Base-by-base conservation (phyloP, 306 rosid genomes). In the Gynostemma pentaphyllum region DNA sequence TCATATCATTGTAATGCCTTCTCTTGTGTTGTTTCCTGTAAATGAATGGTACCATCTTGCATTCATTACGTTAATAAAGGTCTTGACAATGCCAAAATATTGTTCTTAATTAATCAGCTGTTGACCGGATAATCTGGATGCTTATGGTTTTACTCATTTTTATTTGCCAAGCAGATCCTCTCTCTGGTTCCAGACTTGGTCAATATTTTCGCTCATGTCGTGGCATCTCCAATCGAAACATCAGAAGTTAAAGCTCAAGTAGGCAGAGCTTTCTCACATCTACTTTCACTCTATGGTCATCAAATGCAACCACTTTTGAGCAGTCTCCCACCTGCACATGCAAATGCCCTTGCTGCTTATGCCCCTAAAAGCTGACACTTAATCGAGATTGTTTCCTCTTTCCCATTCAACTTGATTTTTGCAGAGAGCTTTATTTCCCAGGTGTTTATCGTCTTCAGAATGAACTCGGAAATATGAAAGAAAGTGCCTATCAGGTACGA, bases 291-390 rank as follows among this genome's bases (percentile, higher is more conserved):
- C 50, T 94, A 86, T 52, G 99, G 99, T 46, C 88, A 82, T 45
- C 99, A 94, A 81, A 84, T 94, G 85, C 97, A 94, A 66, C 87
- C 94, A 67, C 84, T 94, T 64, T 80, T 94, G 76, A 82, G 88
- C 75, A 81, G 45, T 68, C 97, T 94, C 29, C 78, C 97, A 22
- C 94, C 90, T 27, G 80, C 82, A 28, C 94, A 81, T 53, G 97
- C 97, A 18, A 82, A 82, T 69, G 99, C 99, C 44, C 80, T 94
- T 30, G 95, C 97, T 67, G 81, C 94, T 44, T 86, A 86, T 81
- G 78, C 83, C 65, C 82, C 94, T 7, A 80, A 83, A 74, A 72
- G 82, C 81, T 94, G 80, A 81, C 70, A 52, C 34, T 64, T 29
- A 6, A 3, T 45, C 13, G 57, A 70, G 63, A 47, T 30, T 52